These are phyloP conservation scores for Glycine latifolia DNA, from an alignment of 306 rosid species.

Conservation along the genomic window DNA sequence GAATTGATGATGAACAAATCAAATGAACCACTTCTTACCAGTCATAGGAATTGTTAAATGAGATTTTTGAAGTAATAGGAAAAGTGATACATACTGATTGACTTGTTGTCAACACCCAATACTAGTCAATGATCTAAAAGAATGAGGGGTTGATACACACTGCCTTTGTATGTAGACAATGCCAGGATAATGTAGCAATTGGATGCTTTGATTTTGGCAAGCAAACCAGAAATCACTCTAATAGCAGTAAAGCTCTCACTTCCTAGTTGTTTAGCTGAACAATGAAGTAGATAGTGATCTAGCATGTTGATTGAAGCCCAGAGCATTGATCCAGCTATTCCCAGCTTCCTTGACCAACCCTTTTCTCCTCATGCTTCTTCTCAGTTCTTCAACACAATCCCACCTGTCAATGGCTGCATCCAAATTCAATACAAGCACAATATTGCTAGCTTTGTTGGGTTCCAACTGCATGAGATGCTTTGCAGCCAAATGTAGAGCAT, in stretches of 20 bases:
- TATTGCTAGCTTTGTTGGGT: conserved; percentile 57
- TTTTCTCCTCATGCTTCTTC: conserved; percentile 59
- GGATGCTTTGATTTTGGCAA: no score
- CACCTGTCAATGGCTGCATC: conserved; percentile 71
- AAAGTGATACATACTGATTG: no score
- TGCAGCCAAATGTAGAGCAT: conserved; percentile 63
- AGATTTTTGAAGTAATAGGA: no score
- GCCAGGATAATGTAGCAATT: no score
- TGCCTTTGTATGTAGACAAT: no score
- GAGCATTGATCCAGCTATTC: conserved; percentile 59
- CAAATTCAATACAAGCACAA: conserved; percentile 63
- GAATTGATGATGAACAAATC: no score
- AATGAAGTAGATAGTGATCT: conserved; percentile 40
- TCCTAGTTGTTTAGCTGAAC: conserved; percentile 10
- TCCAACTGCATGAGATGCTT: conserved; percentile 61
- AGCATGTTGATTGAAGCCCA: conserved; percentile 38
- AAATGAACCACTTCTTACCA: no score
- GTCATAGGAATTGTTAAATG: no score
- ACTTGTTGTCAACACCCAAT: no score
- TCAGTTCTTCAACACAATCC: conserved; percentile 65
- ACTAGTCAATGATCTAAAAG: no score
- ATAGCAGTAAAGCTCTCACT: neutral
- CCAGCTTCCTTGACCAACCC: conserved; percentile 70
- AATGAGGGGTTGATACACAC: no score
- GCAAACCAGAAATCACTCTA: no score